These are phyloP conservation scores for Entonaema liquescens DNA, from an alignment of 495 filamentous ascomycete genomes.

Conservation along the genomic window DNA sequence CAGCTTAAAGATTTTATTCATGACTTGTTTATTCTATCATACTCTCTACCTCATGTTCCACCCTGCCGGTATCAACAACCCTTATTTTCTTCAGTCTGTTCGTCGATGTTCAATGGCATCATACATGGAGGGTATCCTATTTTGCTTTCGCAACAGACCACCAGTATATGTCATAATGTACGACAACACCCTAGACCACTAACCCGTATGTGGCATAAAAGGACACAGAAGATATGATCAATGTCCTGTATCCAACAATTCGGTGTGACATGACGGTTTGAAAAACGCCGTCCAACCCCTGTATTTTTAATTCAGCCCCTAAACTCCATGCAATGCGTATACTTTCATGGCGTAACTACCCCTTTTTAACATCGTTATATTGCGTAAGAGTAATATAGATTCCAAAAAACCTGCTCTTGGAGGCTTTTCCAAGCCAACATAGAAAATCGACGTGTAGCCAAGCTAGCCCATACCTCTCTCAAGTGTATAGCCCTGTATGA, in stretches of 20 bases:
- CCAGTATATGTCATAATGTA: neutral
- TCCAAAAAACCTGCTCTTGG: neutral
- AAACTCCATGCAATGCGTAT: conserved; percentile 38
- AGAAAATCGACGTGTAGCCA: neutral
- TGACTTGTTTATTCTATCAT: neutral
- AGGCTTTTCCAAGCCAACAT: neutral
- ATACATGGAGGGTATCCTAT: neutral
- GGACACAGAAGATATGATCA: neutral
- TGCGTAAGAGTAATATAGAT: neutral
- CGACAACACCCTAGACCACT: neutral
- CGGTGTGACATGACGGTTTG: neutral
- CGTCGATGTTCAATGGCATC: neutral
- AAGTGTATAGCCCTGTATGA: neutral
- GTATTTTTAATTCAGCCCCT: conserved; percentile 7
- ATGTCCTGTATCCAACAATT: neutral
- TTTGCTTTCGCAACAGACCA: neutral
- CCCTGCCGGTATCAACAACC: neutral
- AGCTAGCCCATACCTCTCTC: neutral
- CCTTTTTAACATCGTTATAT: neutral
- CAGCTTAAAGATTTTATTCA: neutral
- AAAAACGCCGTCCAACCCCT: neutral
- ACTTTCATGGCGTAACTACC: conserved; percentile 7
- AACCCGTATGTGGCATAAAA: neutral
- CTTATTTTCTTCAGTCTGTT: neutral
- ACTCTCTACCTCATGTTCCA: neutral